These are phyloP conservation scores for Cyclotella atomus DNA, from an alignment of 108 stramenopile species.

Conservation along the genomic window DNA sequence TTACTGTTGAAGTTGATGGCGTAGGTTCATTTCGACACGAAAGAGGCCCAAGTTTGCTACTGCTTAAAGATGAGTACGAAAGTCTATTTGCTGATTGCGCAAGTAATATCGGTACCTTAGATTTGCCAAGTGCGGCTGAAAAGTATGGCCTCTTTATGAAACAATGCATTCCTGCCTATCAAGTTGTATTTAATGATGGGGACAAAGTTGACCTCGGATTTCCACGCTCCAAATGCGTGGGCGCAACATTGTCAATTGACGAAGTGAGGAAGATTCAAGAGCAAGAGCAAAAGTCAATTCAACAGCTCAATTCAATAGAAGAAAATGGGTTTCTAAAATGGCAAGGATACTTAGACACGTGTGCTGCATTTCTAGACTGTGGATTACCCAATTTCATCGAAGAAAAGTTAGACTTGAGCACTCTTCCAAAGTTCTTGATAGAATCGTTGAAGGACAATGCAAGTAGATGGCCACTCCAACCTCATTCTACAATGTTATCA, in stretches of 20 bases:
- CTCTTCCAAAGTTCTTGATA: slow-evolving; percentile 69
- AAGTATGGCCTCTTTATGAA: slow-evolving; percentile 69
- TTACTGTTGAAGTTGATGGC: slow-evolving; percentile 47
- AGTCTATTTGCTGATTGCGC: slow-evolving; percentile 64
- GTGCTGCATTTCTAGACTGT: slow-evolving; percentile 74
- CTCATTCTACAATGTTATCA: slow-evolving; percentile 77
- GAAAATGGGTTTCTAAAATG: slow-evolving; percentile 64
- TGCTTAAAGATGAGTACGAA: slow-evolving; percentile 67
- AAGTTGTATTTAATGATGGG: slow-evolving; percentile 86
- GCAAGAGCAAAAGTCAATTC: slow-evolving; percentile 44
- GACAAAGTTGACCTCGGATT: slow-evolving; percentile 71
- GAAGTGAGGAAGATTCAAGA: slow-evolving; percentile 21
- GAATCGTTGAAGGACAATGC: slow-evolving; percentile 64
- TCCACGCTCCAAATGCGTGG: slow-evolving; percentile 31
- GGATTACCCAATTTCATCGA: slow-evolving; percentile 89
- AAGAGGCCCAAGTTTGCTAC: slow-evolving; percentile 73
- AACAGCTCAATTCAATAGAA: slow-evolving; percentile 67
- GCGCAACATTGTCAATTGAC: neutral
- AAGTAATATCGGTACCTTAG: neutral
- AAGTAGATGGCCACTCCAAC: slow-evolving; percentile 76
- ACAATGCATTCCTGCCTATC: slow-evolving; percentile 81
- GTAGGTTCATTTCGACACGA: slow-evolving; percentile 79
- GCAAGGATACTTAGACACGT: slow-evolving; percentile 71
- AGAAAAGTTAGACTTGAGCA: slow-evolving; percentile 63
- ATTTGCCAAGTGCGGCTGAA: slow-evolving; percentile 14